Base-by-base conservation (phyloP, 2,329 filamentous ascomycete genomes). In the Fusarium devonianum region DNA sequence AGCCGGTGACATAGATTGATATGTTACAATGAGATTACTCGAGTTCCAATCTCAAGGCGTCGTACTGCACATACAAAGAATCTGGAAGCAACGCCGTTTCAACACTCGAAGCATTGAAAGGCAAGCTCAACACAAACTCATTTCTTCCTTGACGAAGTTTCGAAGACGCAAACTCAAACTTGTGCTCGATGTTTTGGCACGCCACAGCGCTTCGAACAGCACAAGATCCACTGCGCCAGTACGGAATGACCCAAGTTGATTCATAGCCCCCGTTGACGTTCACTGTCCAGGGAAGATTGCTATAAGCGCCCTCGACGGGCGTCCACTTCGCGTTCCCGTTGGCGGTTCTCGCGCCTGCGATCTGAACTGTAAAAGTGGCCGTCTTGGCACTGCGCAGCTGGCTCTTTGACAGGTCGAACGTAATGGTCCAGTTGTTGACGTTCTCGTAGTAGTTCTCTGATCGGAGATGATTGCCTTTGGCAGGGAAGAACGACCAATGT, bases 401-500 rank as follows among this genome's bases (percentile, higher is more conserved):
- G 1, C 10, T 19, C 4, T 51, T 52, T 77, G 67, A 60, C 9
- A 80, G 56, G 43, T 80, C 73, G 44, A 83, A 85, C 0, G 74
- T 62, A 16, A 85, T 70, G 0, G 77, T 84, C 82, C 81, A 84
- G 64, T 84, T 83, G 63, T 82, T 82, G 12, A 83, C 73, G 44
- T 75, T 75, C 3, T 74, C 68, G 29, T 70, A 69, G 42, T 76
- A 74, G 4, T 73, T 67, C 29, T 74, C 67, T 2, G 71, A 61
- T 3, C 76, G 71, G 0, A 74, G 39, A 8, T 67, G 75, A 56
- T 83, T 78, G 4, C 73, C 79, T 11, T 79, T 71, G 2, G 78
- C 78, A 1, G 82, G 82, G 53, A 83, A 85, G 7, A 83, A 81
- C 29, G 77, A 80, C 84, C 83, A 87, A 60, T 87, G 84, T 0